Base-by-base conservation (phyloP, 805 yeast species). In the Saccharomycopsis olivae region DNA sequence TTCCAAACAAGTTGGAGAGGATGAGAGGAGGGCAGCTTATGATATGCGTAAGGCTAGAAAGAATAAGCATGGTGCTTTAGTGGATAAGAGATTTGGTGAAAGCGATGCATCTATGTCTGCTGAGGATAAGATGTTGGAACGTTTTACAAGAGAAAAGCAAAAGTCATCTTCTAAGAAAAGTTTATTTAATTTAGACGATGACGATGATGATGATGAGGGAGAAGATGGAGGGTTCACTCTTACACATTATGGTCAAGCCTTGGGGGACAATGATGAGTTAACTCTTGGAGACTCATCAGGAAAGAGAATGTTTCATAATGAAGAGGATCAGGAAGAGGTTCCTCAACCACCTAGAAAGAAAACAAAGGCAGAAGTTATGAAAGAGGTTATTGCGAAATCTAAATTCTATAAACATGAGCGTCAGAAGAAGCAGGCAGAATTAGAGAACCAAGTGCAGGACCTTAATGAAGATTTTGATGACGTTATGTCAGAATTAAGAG, bases 51-150 rank as follows among this genome's bases (percentile, higher is more conserved):
- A 69, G 56, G 58, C 67, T n/a, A 60, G 66, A 37, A 75, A 77
- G 52, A 82, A 84, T 49, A 82, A 72, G 56, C 75, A 68, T 29
- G 96, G 96, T 38, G 85, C 84, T 2, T 53, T 92, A 11, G 58
- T 75, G 2, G 98, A 92, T 64, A 71, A 87, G 49, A 75, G 96
- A 61, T 89, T 92, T 58, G 99, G 98, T 56, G 98, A 92, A 55
- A 71, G 73, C 48, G 79, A 85, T 58, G 57, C 65, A 5, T 58
- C 65, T 35, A 53, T 92, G 65, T 72, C 80, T n/a, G 77, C 77
- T 10, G 97, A 92, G 59, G 96, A 92, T 50, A 85, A 82, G 58
- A 87, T 87, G 95, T 71, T 92, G 61, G 95, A 82, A 55, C 77
- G 98, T 64, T 92, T 86, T 64, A 84, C 96, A 3, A 75, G 79